Conservation (phyloP, 257 asterid species). For the Plantago ovata region DNA sequence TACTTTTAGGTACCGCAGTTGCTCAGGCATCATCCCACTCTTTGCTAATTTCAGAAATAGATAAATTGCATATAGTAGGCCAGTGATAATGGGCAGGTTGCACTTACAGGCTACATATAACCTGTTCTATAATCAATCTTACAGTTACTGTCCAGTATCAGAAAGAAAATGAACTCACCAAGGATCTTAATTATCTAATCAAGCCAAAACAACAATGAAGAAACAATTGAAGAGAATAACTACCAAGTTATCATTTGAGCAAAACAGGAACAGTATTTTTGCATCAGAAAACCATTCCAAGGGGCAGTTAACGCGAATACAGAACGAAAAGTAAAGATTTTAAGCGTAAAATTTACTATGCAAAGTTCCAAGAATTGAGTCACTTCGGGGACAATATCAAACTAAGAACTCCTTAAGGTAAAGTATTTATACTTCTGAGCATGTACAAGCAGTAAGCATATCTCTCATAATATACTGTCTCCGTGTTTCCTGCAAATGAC, state of each 20-base stretch:
- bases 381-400: constrained; percentile 14
- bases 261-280: neutral
- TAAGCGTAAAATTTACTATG: constrained; percentile 5
- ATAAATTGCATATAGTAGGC: neutral
- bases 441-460: constrained; percentile 27
- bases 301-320: constrained; percentile 16
- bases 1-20: too few relatives aligned
- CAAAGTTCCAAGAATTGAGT: constrained; percentile 15
- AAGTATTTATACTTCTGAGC: constrained; percentile 19
- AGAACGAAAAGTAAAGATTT: neutral
- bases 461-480: constrained; percentile 14
- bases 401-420: constrained; percentile 17
- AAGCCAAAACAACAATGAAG: constrained; percentile 5
- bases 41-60: constrained; percentile 21
- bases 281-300: constrained; percentile 15
- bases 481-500: constrained; percentile 22
- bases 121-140: neutral
- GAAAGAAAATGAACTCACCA: constrained; percentile 11
- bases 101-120: neutral
- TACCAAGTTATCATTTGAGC: constrained; percentile 17
- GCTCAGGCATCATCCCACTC: too few relatives aligned
- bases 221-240: neutral
- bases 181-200: neutral
- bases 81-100: too few relatives aligned
- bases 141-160: constrained; percentile 2